These are phyloP conservation scores for Geum urbanum DNA, from an alignment of 306 rosid species.

Conservation along the genomic window DNA sequence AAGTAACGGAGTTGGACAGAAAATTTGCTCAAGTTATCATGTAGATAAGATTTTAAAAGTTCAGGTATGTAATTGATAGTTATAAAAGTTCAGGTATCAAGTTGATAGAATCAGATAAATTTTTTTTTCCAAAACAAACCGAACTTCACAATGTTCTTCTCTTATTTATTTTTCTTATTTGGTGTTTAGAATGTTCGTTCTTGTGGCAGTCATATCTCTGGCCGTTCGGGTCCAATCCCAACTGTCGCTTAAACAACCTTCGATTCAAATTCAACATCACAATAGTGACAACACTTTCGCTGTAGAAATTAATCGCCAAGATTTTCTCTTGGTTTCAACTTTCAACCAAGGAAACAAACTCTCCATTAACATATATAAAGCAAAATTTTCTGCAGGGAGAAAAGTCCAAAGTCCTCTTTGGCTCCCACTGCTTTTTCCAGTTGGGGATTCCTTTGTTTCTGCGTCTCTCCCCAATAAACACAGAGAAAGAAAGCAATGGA, in stretches of 20 bases:
- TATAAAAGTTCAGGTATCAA: too few species aligned
- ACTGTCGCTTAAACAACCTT: background rate
- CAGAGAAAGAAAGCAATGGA: constrained; percentile 44
- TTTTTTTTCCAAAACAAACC: too few species aligned
- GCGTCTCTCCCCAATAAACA: constrained; percentile 9
- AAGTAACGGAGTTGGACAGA: too few species aligned
- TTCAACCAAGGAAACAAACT: too few species aligned
- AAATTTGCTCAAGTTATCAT: too few species aligned
- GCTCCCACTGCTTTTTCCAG: constrained; percentile 5
- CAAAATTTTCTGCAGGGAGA: background rate
- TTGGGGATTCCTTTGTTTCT: background rate
- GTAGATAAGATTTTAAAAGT: too few species aligned
- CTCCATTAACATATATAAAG: too few species aligned
- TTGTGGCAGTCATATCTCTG: background rate
- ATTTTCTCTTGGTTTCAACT: too few species aligned
- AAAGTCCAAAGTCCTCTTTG: background rate
- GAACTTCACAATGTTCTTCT: too few species aligned
- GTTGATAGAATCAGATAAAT: too few species aligned
- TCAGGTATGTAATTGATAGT: too few species aligned
- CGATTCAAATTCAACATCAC: background rate
- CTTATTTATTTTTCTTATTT: background rate
- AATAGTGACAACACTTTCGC: background rate
- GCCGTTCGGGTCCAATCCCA: background rate
- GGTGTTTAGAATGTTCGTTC: background rate
- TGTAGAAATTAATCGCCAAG: too few species aligned